Base-by-base conservation (phyloP, 192 early-diverging fungal genomes). In the Umbelopsis sp. region DNA sequence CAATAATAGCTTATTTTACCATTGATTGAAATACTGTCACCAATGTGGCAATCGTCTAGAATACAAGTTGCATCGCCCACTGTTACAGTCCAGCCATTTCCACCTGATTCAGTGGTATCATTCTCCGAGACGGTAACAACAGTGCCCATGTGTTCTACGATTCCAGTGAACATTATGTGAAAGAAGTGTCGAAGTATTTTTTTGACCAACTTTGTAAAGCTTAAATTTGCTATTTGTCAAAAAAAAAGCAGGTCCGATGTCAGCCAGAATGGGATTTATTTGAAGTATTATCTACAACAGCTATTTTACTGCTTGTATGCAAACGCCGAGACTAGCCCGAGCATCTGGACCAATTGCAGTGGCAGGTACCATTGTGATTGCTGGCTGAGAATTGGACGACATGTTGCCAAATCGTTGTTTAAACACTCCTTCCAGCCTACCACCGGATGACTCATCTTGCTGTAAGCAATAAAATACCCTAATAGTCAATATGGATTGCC, bases 21-120 rank as follows among this genome's bases (percentile, higher is more conserved):
- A 77, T 96, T 95, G 71, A 95, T 82, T 25, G 91, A 84, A 71
- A 99, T 99, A 71, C 92, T 94, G 82, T 99, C 98, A 65, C 98
- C 98, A 22, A 97, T 69, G 70, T 93, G 85, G 73, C 91, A 92
- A 80, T 99, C 98, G 46, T 46, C 67, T 2, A 99, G 86, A 23
- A 99, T 88, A 22, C 75, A 48, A 22, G 71, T 67, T 13, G 93
- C 92, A 53, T 90, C 87, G 22, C 80, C 86, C 64, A 99, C 83
- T 3, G 91, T 89, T 23, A 99, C 80, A 46, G 92, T 92, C 77
- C 92, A 95, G 20, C 96, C 96, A 71, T 86, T 88, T 61, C 95
- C 96, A 66, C 95, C 96, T 1, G 90, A 86, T 70, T 80, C 83
- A 3, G 91, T 86, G 20, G 78, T 86, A 78, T 99, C 95, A 51